Base-by-base conservation (phyloP, 2,329 filamentous ascomycete genomes). In the Sarocladium kiliense region DNA sequence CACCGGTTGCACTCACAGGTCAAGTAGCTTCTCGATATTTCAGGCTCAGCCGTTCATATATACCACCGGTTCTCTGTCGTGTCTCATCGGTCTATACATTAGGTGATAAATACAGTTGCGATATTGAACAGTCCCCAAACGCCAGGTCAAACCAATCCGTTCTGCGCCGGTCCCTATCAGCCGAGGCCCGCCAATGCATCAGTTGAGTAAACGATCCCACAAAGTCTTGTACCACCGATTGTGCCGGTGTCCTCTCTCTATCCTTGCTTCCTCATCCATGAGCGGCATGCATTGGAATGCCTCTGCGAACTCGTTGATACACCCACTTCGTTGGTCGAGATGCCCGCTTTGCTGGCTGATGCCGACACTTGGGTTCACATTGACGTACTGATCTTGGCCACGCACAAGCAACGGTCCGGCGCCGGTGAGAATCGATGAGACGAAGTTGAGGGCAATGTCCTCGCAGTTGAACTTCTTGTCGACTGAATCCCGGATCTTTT, bases 391-490 rank as follows among this genome's bases (percentile, higher is more conserved):
- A 23, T 53, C 26, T 23, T 56, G 44, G 19, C 58, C 58, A 5
- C 42, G 37, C 26, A 63, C 58, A 5, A 61, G 55, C 34, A 63
- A 37, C 27, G 60, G 61, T 0, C 60, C 60, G 5, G 50, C 34
- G 25, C 59, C 55, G 16, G 60, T 61, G 25, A 62, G 50, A 26
- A 58, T 51, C n/a, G 57, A 53, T 26, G 58, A 57, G 10, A 59
- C 55, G 39, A 60, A 63, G 54, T 63, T 63, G 5, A 62, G 55
- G 27, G 57, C 61, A n/a, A 62, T 56, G 39, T 63, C 60, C 55
- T 63, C 61, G 57, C 61, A 63, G 45, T 63, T 63, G 57, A 59
- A 59, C 26, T 58, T 42, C 34, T 62, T 50, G 44, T 63, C 61
- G 12, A 62, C 60, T 26, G 59, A 58, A 7, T 53, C 42, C 12